Base-by-base conservation (phyloP, 768 basidiomycete species). In the Psilocybe tampanensis region DNA sequence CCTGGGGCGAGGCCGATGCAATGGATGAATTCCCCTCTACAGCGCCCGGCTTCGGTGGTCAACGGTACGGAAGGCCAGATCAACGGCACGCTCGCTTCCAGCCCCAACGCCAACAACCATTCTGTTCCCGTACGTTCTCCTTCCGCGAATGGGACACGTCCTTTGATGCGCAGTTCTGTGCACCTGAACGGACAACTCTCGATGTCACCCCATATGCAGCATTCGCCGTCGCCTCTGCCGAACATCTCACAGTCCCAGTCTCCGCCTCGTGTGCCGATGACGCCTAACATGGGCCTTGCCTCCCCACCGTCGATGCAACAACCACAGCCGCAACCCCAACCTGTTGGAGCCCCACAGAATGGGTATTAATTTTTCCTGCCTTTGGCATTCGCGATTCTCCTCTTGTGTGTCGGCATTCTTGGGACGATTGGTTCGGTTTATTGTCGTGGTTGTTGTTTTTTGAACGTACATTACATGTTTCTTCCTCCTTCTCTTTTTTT, bases 81-180 rank as follows among this genome's bases (percentile, higher is more conserved):
- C 21, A 63, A 60, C 26, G 59, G 63, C 23, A 19, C 34, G 19
- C 60, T 39, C 56, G 55, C 49, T 12, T 47, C 71, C 5, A 80
- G 71, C 60, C 80, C 78, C n/a, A 72, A 58, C 47, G 60, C 69
- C 23, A 62, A 66, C 23, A 62, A 66, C 15, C 74, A 80, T 56
- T 62, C 74, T n/a, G 64, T 71, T 9, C 75, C 73, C 34, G 70
- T 73, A 18, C 77, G 85, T 21, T 78, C 80, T 11, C 81, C 85
- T 2, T 86, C 86, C 0, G 78, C 81, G 18, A 85, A 84, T 62
- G 85, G 86, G 5, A 76, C 76, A n/a, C 80, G 83, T 43, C 73
- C 74, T 21, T 73, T 71, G 12, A 68, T 70, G 65, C 72, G 80
- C 42, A 68, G 65, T 51, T 67, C 68, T 17, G 59, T 73, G 26